These are phyloP conservation scores for Choiromyces venosus DNA, from an alignment of 495 filamentous ascomycete genomes.

Conservation along the genomic window DNA sequence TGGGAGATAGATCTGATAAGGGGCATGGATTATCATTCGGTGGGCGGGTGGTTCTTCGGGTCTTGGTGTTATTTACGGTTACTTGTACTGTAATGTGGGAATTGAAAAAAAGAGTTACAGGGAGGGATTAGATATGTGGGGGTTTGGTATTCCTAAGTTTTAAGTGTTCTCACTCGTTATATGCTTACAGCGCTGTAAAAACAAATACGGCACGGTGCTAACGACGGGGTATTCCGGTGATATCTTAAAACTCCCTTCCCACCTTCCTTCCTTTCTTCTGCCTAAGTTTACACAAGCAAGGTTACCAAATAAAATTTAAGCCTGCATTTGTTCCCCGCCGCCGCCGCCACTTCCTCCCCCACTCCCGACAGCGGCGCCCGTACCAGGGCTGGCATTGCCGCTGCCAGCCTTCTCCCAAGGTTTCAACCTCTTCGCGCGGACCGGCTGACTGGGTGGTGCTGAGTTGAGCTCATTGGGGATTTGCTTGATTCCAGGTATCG, in stretches of 20 bases:
- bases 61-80: not conserved
- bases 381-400: not conserved
- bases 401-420: constrained; percentile 62
- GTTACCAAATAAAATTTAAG: not conserved
- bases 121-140: not conserved
- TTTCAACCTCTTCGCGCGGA: constrained; percentile 57
- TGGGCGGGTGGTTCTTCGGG: not conserved
- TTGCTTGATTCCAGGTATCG: constrained; percentile 81
- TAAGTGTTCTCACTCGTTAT: not conserved
- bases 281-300: not conserved
- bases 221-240: not conserved
- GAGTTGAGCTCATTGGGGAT: constrained; percentile 70
- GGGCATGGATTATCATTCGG: not conserved
- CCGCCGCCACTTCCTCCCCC: not conserved
- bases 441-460: constrained; percentile 42
- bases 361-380: not conserved
- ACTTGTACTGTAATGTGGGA: not conserved
- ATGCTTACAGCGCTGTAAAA: not conserved
- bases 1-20: not conserved
- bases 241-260: not conserved
- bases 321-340: not conserved
- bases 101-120: not conserved
- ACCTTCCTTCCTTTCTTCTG: not conserved
- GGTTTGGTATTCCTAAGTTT: not conserved
- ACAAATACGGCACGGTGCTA: not conserved